Base-by-base conservation (phyloP, 257 asterid genomes). In the Thymus quinquecostatus region DNA sequence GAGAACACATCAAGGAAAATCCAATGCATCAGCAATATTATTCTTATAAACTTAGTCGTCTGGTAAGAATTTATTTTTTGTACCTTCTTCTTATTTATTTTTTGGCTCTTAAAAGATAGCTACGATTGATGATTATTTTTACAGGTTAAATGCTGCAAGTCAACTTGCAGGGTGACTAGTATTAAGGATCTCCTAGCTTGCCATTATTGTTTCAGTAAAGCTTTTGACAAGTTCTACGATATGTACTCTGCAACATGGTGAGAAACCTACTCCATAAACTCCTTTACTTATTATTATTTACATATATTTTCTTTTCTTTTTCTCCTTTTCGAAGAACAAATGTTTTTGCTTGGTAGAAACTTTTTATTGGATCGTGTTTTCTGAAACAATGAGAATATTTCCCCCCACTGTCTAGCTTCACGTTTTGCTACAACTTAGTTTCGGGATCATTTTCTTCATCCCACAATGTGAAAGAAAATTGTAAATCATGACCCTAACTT, bases 121-220 rank as follows among this genome's bases (percentile, higher is more conserved):
- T 64, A 36, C 5, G 40, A 10, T 38, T 44, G 32, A 60, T 65
- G 76, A 13, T 7, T 63, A 10, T 8, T 44, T 9, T 74, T 44
- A 67, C 80, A 92, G 98, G 89, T 92, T 45, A 92, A 92, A 84
- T 92, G 98, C 84, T 84, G 95, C 71, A 90, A 92, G 81, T 75
- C 97, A 55, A 88, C 85, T 48, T 92, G 98, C 86, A 82, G 60
- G 70, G 95, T 84, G 81, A 88, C 95, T 38, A 80, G 74, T 63
- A 84, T 92, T 72, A 87, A 81, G 71, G 81, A 90, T 75, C 96
- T 92, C 65, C 79, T 92, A 80, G 90, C 90, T 54, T 92, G 98
- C 54, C 88, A 88, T 62, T 82, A 85, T 77, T 92, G 96, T 78
- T 80, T 92, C 51, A 74, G 84, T 74, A 90, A 92, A 79, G 98